Percentiles rank a stretch among this genome's conserved stretches.
Conservation (phyloP, 495 filamentous ascomycete genomes). For the Podospora anserina region DNA sequence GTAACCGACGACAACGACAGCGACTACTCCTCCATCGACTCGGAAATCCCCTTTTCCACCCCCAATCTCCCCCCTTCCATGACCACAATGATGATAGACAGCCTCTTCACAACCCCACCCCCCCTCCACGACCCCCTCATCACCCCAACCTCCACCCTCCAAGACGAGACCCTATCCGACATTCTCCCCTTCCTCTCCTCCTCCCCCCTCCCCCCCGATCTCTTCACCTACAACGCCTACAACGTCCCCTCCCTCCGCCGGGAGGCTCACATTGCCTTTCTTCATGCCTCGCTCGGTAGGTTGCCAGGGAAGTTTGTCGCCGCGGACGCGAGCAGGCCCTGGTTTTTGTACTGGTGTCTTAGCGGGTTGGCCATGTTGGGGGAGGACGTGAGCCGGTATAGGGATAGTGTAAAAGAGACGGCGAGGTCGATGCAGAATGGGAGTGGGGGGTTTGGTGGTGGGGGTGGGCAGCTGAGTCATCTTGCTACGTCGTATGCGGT, state of each 20-base stretch:
- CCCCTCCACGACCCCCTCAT: constrained; percentile 63
- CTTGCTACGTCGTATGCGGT: constrained; percentile 83
- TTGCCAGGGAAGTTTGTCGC: constrained; percentile 64
- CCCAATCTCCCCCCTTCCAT: background rate
- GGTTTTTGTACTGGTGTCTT: constrained; percentile 91
- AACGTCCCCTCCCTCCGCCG: constrained; percentile 73
- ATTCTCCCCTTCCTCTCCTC: constrained; percentile 68
- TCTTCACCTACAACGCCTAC: constrained; percentile 53
- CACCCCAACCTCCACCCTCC: constrained; percentile 65
- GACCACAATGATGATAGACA: constrained; percentile 47
- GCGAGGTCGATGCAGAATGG: constrained; percentile 76
- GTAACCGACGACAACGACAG: constrained; percentile 14
- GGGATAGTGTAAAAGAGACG: constrained; percentile 64
- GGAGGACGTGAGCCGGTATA: constrained; percentile 67
- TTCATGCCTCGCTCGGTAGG: constrained; percentile 59
- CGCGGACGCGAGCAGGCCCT: constrained; percentile 81
- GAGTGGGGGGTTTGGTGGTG: constrained; percentile 86
- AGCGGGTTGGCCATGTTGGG: constrained; percentile 69
- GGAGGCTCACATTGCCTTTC: constrained; percentile 69
- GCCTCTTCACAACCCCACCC: constrained; percentile 61
- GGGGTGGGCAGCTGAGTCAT: constrained; percentile 86
- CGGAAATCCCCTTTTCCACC: constrained; percentile 18
- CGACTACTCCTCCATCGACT: constrained; percentile 9
- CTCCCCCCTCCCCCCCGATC: constrained; percentile 39
- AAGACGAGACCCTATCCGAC: constrained; percentile 62